Evolutionary conservation across 345 rosid genomes (phyloP).

Genomic region (Melastoma malabathricum): DNA sequence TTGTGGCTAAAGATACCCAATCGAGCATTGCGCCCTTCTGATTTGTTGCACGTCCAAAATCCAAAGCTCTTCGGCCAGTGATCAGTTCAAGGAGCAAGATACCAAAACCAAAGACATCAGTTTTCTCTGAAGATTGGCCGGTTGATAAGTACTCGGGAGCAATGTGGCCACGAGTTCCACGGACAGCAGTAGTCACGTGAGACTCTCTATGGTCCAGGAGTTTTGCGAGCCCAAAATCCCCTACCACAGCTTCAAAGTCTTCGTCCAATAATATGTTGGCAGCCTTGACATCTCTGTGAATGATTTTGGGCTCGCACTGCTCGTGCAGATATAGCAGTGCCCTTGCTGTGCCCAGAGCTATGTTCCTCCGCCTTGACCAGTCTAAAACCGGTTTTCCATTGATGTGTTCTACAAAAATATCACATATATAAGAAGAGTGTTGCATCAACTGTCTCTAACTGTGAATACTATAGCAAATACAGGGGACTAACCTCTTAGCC

Average conservation of each 20-base stretch:
- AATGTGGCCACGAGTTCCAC: conserved; percentile 82
- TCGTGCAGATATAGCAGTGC: conserved; percentile 74
- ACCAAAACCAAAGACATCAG: conserved; percentile 88
- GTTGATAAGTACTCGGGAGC: conserved; percentile 87
- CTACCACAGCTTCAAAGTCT: conserved; percentile 81
- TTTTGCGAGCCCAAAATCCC: conserved; percentile 89
- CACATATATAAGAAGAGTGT: neutral
- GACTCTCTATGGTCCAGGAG: conserved; percentile 81
- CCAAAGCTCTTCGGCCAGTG: conserved; percentile 72
- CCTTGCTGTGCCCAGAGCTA: conserved; percentile 78
- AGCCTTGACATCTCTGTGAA: conserved; percentile 85
- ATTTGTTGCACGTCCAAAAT: conserved; percentile 65
- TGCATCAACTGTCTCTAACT: neutral
- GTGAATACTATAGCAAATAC: neutral
- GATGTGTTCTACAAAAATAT: conserved; percentile 29
- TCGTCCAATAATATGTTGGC: conserved; percentile 79
- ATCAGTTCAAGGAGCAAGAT: conserved; percentile 82
- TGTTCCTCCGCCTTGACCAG: conserved; percentile 69
- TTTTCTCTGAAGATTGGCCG: conserved; percentile 73
- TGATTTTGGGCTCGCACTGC: conserved; percentile 83
- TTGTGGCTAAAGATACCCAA: conserved; percentile 36
- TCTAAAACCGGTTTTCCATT: conserved; percentile 57
- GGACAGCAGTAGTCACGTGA: conserved; percentile 80
- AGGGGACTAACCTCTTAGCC: conserved; percentile 50
- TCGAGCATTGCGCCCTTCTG: conserved; percentile 91